These are phyloP conservation scores for Termitomyces sp. DNA, from an alignment of 768 basidiomycete species.

Conservation along the genomic window DNA sequence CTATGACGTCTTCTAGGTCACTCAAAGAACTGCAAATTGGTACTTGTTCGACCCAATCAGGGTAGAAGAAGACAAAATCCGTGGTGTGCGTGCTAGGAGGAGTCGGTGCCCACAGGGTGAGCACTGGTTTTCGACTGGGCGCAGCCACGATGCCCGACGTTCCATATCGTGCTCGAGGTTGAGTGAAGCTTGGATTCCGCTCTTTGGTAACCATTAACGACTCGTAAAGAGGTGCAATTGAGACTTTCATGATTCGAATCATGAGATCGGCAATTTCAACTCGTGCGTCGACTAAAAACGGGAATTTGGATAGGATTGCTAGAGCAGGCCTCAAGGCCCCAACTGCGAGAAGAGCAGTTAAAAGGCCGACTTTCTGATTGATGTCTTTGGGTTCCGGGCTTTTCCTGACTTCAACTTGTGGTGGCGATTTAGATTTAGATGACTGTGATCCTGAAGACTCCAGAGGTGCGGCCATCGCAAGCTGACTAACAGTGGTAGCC, in stretches of 20 bases:
- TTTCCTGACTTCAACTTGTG: constrained; percentile 30
- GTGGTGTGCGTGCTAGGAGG: constrained; percentile 70
- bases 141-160: constrained; percentile 46
- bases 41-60: constrained; percentile 70
- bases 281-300: constrained; percentile 78
- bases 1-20: constrained; percentile 70
- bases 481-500: constrained; percentile 64
- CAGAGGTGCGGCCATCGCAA: constrained; percentile 83
- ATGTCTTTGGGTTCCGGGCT: constrained; percentile 30
- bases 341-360: constrained; percentile 76
- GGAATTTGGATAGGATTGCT: constrained; percentile 74
- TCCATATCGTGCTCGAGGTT: constrained; percentile 60
- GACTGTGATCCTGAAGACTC: constrained; percentile 41
- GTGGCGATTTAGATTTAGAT: constrained; percentile 31
- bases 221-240: constrained; percentile 66
- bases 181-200: constrained; percentile 54
- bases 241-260: constrained; percentile 65
- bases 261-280: constrained; percentile 85
- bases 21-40: constrained; percentile 58
- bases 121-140: constrained; percentile 51
- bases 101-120: constrained; percentile 76
- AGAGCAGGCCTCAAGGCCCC: constrained; percentile 79
- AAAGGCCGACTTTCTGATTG: constrained; percentile 79
- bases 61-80: constrained; percentile 91
- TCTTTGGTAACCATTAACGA: constrained; percentile 47